Evolutionary conservation across 805 yeast genomes (phyloP).

Genomic region (Kregervanrija fluxuum): DNA sequence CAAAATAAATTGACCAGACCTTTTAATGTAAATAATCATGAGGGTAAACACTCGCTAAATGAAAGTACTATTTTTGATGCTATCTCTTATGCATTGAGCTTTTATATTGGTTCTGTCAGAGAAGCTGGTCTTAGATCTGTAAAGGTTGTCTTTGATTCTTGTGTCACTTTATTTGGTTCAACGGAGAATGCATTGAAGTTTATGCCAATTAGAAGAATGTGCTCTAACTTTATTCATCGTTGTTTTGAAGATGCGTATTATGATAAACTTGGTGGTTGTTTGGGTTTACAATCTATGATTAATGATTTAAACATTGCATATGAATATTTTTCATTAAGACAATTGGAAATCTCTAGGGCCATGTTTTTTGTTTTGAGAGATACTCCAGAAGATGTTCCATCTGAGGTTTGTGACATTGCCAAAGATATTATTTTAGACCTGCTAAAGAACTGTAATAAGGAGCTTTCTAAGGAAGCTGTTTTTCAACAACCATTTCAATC

Average conservation of each 20-base stretch:
- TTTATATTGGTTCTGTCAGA: constrained; percentile 62
- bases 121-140: constrained; percentile 65
- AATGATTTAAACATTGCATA: constrained; percentile 61
- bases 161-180: constrained; percentile 61
- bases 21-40: constrained; percentile 71
- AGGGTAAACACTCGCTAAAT: constrained; percentile 63
- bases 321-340: constrained; percentile 68
- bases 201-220: constrained; percentile 68
- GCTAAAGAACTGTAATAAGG: constrained; percentile 58
- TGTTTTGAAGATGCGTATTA: constrained; percentile 88
- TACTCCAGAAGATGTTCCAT: constrained; percentile 82
- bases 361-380: constrained; percentile 87
- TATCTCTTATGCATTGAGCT: constrained; percentile 72
- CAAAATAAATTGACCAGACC: constrained; percentile 59
- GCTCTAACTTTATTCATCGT: constrained; percentile 78
- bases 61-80: constrained; percentile 70
- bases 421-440: constrained; percentile 57
- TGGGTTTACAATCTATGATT: constrained; percentile 72
- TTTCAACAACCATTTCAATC: constrained; percentile 70
- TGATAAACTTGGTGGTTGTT: constrained; percentile 80
- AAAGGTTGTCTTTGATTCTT: constrained; percentile 50
- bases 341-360: constrained; percentile 78
- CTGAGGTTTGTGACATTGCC: constrained; percentile 67
- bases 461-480: constrained; percentile 53
- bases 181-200: constrained; percentile 60